Conservation (phyloP, 2,329 filamentous ascomycete species). For the Aspergillus carbonarius region DNA sequence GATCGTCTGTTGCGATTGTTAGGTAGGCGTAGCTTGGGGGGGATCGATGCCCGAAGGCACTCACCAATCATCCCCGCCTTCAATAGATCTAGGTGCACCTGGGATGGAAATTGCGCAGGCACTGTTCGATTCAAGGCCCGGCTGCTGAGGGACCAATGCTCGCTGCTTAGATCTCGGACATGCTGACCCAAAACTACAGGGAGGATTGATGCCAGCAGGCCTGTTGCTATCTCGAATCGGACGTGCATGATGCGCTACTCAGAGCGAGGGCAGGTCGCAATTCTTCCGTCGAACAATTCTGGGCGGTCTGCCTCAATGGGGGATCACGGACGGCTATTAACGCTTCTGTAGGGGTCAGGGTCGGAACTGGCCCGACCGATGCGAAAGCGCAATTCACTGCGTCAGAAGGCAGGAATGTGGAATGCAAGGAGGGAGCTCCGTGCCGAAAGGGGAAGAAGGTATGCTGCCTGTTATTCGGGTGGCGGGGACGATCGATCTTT, state of each 20-base stretch:
- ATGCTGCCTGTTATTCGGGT: not conserved
- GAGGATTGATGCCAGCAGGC: slow-evolving; percentile 18
- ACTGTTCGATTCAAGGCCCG: slow-evolving; percentile 52
- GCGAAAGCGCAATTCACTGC: not conserved
- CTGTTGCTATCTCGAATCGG: slow-evolving; percentile 15
- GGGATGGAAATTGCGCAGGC: slow-evolving; percentile 56
- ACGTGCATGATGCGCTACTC: slow-evolving; percentile 18
- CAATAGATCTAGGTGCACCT: slow-evolving; percentile 60
- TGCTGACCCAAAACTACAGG: slow-evolving; percentile 25
- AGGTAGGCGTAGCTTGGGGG: not conserved
- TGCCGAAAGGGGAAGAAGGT: not conserved
- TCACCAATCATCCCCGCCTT: slow-evolving; percentile 54
- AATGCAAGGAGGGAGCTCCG: not conserved
- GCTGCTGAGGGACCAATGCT: slow-evolving; percentile 49
- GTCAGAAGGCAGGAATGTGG: not conserved
- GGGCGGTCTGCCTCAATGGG: not conserved
- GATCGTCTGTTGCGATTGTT: slow-evolving; percentile 27
- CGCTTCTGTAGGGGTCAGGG: not conserved
- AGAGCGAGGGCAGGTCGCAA: not conserved
- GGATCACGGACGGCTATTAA: not conserved
- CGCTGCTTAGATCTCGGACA: slow-evolving; percentile 44
- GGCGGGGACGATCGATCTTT: not conserved
- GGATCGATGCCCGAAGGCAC: slow-evolving; percentile 25
- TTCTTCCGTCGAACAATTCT: not conserved
- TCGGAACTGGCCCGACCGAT: not conserved